phyloP scores from a whole-genome alignment of 2,329 filamentous ascomycete genomes.

The Sarocladium brachiariae region DNA sequence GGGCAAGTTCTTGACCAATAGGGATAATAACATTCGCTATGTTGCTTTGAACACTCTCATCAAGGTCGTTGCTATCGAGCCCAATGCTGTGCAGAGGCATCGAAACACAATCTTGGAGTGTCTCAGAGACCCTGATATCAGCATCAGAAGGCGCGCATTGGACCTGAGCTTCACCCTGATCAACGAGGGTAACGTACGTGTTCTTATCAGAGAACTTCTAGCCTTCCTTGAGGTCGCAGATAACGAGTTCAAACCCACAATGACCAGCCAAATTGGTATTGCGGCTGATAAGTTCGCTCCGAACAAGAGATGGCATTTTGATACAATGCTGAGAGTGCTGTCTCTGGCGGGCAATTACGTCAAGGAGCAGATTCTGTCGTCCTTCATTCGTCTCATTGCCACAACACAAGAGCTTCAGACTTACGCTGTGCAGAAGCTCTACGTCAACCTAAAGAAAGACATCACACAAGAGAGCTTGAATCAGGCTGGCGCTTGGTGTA shows the following conservation, averaged over 20 bases:
- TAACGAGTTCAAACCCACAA: conserved; percentile 96
- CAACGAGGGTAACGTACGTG: conserved; percentile 91
- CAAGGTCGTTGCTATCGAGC: conserved; percentile 96
- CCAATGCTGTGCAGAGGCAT: conserved; percentile 93
- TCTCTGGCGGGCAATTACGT: conserved; percentile 94
- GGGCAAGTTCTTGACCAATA: conserved; percentile 96
- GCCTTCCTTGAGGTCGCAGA: conserved; percentile 96
- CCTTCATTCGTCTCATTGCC: conserved; percentile 90
- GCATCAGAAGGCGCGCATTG: conserved; percentile 88
- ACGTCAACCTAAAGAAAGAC: conserved; percentile 83
- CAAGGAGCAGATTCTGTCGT: conserved; percentile 95
- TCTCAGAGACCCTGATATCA: conserved; percentile 93
- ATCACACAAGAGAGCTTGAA: conserved; percentile 96
- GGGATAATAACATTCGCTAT: conserved; percentile 98
- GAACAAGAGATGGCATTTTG: conserved; percentile 97
- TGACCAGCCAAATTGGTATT: conserved; percentile 97
- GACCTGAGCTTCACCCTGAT: conserved; percentile 97
- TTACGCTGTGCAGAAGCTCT: conserved; percentile 93
- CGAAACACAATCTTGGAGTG: conserved; percentile 97
- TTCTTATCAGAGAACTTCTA: conserved; percentile 85
- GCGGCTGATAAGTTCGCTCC: conserved; percentile 93
- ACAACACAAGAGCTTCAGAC: conserved; percentile 92
- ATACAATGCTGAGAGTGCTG: conserved; percentile 91
- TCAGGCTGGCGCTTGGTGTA: conserved; percentile 90
- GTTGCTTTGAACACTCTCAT: conserved; percentile 95